Evolutionary conservation across 257 asterid species (phyloP).

Genomic region (Schizonepeta tenuifolia): DNA sequence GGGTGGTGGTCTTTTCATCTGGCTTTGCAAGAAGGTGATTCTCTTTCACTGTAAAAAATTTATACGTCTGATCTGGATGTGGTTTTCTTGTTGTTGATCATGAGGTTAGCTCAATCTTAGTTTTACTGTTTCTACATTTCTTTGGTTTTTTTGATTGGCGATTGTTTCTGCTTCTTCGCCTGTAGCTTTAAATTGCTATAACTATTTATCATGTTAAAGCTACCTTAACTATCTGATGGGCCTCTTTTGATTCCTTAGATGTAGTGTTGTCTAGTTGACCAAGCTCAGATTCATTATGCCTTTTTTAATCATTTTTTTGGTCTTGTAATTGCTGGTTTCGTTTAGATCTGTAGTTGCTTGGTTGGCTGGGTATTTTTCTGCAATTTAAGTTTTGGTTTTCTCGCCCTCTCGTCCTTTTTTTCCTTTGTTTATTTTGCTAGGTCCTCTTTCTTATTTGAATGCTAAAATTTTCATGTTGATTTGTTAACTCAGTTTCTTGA

Average conservation of each 20-base stretch:
- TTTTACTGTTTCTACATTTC: not conserved
- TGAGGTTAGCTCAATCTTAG: constrained; percentile 13
- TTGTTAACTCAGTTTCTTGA: constrained; percentile 68
- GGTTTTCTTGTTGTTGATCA: constrained; percentile 16
- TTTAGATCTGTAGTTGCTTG: not conserved
- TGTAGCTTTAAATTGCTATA: constrained; percentile 1
- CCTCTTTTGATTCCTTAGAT: constrained; percentile 14
- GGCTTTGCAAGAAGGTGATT: constrained; percentile 91
- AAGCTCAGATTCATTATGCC: too few species aligned
- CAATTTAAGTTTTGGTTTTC: not conserved
- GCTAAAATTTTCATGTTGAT: not conserved
- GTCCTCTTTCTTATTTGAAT: not conserved
- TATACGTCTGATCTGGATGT: constrained; percentile 18
- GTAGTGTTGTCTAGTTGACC: not conserved
- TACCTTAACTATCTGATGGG: not conserved
- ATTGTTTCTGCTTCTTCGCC: not conserved
- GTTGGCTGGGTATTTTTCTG: not conserved
- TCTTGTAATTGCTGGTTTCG: too few species aligned
- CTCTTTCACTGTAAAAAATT: constrained; percentile 23
- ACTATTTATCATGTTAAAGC: not conserved
- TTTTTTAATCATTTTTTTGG: too few species aligned
- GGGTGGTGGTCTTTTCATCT: constrained; percentile 91
- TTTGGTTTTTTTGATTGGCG: not conserved
- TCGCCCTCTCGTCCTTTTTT: not conserved
- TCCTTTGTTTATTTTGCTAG: not conserved